Conservation (phyloP, 495 filamentous ascomycete genomes). For the Talaromyces borbonicus region DNA sequence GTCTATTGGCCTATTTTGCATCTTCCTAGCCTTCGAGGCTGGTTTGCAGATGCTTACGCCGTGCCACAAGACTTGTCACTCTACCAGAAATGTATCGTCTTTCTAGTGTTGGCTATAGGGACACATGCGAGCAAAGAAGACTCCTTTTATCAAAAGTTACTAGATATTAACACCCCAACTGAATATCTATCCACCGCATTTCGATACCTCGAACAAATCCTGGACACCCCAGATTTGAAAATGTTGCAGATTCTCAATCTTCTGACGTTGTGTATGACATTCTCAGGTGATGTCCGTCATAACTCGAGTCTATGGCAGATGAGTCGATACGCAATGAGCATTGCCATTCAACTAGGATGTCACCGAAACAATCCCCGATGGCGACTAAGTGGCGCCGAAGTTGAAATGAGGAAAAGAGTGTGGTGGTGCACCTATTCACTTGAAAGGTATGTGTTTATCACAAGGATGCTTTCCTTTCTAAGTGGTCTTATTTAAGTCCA, state of each 20-base stretch:
- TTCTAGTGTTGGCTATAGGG: background rate
- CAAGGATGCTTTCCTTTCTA: too few relatives aligned
- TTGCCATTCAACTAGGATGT: constrained; percentile 5
- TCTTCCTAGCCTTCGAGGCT: background rate
- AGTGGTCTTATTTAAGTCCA: background rate
- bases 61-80: background rate
- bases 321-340: constrained; percentile 3
- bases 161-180: background rate
- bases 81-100: background rate
- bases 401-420: background rate
- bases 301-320: constrained; percentile 4
- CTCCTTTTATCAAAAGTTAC: background rate
- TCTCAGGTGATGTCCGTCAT: background rate
- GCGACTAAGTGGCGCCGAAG: background rate
- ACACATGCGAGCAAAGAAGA: background rate
- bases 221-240: background rate
- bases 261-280: background rate
- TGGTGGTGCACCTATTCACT: constrained; percentile 1
- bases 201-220: background rate
- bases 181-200: background rate
- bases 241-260: background rate
- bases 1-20: background rate
- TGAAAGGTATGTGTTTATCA: background rate
- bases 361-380: constrained; percentile 7
- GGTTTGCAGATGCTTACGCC: background rate